These are phyloP conservation scores for Cornus suecica DNA, from an alignment of 148 eudicot genomes.

Conservation along the genomic window DNA sequence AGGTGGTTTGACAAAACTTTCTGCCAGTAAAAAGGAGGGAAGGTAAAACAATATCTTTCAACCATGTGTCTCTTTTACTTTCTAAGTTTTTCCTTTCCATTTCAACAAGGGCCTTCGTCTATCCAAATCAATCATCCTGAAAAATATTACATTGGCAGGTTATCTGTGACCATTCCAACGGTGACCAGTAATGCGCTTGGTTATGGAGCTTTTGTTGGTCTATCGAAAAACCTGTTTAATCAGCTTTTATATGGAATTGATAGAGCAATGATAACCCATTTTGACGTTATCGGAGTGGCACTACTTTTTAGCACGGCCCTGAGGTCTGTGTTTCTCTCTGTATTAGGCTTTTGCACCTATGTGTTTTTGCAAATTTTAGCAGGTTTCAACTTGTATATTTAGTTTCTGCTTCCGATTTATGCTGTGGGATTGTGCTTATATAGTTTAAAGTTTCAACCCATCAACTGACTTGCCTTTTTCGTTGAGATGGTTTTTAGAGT, in stretches of 20 bases:
- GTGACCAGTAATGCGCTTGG: constrained; percentile 85
- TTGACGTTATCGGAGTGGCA: constrained; percentile 80
- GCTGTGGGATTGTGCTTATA: not conserved
- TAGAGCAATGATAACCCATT: constrained; percentile 56
- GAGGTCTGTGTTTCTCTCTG: constrained; percentile 45
- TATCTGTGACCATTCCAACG: constrained; percentile 74
- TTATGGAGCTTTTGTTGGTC: constrained; percentile 86
- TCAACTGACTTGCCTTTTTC: not conserved
- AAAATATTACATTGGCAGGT: constrained; percentile 36
- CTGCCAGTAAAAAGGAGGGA: constrained; percentile 71
- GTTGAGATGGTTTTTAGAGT: not conserved
- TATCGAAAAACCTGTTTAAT: constrained; percentile 81
- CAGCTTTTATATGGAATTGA: constrained; percentile 86
- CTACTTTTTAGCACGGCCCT: constrained; percentile 73
- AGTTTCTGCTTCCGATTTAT: not conserved
- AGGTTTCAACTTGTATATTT: not conserved
- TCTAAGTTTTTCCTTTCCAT: not conserved
- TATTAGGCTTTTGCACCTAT: not conserved
- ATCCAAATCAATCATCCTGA: not conserved
- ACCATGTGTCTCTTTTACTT: not conserved
- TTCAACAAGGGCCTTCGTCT: not conserved
- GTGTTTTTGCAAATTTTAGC: not conserved
- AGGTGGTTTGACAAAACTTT: constrained; percentile 68
- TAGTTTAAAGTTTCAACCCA: not conserved
- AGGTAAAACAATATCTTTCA: constrained; percentile 44